Evolutionary conservation across 352 stramenopile species (phyloP).

Genomic region (Peronospora destructor): DNA sequence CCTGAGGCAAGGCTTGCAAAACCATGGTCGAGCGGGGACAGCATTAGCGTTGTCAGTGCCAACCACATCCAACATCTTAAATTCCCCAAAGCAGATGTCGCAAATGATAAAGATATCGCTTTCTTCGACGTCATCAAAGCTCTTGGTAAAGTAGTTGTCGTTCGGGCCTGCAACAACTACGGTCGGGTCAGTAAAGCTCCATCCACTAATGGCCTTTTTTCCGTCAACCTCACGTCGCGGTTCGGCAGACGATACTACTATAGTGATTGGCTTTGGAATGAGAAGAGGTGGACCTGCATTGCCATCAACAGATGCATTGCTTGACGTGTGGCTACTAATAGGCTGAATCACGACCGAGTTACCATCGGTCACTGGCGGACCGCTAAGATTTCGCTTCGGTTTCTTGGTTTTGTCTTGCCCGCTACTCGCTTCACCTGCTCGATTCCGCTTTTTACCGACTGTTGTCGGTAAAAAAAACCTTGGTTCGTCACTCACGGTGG

Average conservation of each 20-base stretch:
- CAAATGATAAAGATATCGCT: constrained; percentile 60
- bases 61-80: constrained; percentile 60
- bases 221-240: constrained; percentile 20
- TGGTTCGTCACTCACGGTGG: constrained; percentile 2
- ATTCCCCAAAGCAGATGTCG: constrained; percentile 69
- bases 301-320: constrained; percentile 16
- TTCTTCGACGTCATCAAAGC: constrained; percentile 32
- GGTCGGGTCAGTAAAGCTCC: constrained; percentile 18
- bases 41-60: constrained; percentile 28
- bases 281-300: constrained; percentile 9
- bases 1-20: constrained; percentile 55
- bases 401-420: constrained; percentile 11
- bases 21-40: constrained; percentile 62
- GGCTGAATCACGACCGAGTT: constrained; percentile 3
- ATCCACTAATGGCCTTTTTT: constrained; percentile 16
- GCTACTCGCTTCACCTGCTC: constrained; percentile 10
- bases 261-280: constrained; percentile 28
- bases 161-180: constrained; percentile 40
- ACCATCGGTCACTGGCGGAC: constrained; percentile 7
- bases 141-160: constrained; percentile 23
- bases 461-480: not conserved
- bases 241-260: constrained; percentile 18
- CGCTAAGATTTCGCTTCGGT: constrained; percentile 10
- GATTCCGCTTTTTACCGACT: constrained; percentile 20
- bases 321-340: constrained; percentile 3